Conservation (phyloP, 2,329 filamentous ascomycete species). For the Ophiostoma novo-ulmi region DNA sequence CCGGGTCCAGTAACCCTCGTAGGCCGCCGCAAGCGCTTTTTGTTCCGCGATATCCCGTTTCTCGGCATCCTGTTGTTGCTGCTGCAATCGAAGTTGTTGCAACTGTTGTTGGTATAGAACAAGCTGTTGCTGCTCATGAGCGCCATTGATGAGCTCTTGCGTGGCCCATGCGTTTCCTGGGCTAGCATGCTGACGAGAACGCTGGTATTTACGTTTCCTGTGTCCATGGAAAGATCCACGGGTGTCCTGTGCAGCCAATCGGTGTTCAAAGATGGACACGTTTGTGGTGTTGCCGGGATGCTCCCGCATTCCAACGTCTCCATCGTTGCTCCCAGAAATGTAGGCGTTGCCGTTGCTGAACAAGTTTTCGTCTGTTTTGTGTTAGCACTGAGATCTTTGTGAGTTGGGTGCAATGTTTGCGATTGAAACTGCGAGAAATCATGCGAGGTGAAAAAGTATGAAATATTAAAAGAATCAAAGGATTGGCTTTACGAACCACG, state of each 20-base stretch:
- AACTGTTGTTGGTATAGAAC: not conserved
- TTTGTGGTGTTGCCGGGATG: not conserved
- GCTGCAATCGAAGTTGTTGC: not conserved
- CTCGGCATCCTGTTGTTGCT: not conserved
- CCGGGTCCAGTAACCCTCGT: not conserved
- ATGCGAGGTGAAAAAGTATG: not conserved
- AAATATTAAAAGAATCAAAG: not conserved
- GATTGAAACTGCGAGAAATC: too few species aligned
- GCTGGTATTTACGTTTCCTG: not conserved
- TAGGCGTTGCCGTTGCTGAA: too few species aligned
- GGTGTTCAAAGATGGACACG: not conserved
- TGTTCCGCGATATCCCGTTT: not conserved
- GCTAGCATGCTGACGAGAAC: not conserved
- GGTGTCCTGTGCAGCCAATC: not conserved
- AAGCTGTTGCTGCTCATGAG: not conserved
- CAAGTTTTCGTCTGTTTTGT: not conserved
- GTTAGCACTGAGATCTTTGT: not conserved
- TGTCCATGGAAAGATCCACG: not conserved
- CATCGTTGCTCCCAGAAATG: not conserved
- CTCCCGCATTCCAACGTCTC: not conserved
- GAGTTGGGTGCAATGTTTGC: not conserved
- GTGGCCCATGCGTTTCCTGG: not conserved
- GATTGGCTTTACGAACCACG: slow-evolving; percentile 6
- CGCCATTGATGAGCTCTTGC: not conserved
- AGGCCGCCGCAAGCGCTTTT: not conserved